Conservation (phyloP, 352 stramenopile species). For the Pythium periplocum region DNA sequence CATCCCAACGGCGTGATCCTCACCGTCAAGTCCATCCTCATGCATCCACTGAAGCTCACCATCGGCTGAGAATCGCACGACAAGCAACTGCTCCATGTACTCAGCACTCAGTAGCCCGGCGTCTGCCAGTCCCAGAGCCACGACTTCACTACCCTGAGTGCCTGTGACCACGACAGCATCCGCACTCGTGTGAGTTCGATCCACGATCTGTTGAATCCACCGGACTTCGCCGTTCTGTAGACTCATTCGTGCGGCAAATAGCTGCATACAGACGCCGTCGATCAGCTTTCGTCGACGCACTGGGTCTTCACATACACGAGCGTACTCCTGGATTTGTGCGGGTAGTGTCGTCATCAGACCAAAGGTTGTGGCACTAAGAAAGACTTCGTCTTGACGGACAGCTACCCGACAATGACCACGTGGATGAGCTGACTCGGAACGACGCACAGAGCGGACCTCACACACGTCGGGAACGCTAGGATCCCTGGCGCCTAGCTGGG, state of each 20-base stretch:
- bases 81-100: slow-evolving; percentile 15
- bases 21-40: slow-evolving; percentile 13
- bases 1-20: slow-evolving; percentile 14
- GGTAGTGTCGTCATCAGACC: slow-evolving; percentile 18
- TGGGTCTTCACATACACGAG: no score
- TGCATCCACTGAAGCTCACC: slow-evolving; percentile 18
- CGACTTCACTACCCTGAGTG: background rate
- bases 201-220: slow-evolving; percentile 16
- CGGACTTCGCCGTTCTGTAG: slow-evolving; percentile 4
- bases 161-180: slow-evolving; percentile 2
- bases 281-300: no score
- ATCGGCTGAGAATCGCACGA: slow-evolving; percentile 1
- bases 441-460: background rate
- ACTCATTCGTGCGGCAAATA: slow-evolving; percentile 14
- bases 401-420: slow-evolving; percentile 9
- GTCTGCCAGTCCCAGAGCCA: slow-evolving; percentile 7
- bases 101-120: slow-evolving; percentile 14
- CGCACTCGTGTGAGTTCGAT: slow-evolving; percentile 1
- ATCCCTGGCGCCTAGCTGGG: slow-evolving; percentile 2
- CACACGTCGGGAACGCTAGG: no score
- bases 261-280: slow-evolving; percentile 8
- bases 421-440: slow-evolving; percentile 11
- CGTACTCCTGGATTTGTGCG: slow-evolving; percentile 14
- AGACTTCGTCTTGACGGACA: slow-evolving; percentile 9
- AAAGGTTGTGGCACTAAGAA: slow-evolving; percentile 14